Evolutionary conservation across 1,284 basidiomycete genomes (phyloP), one percentile per base, ranked within the genome.

Genomic region (Apiotrichum laibachii): DNA sequence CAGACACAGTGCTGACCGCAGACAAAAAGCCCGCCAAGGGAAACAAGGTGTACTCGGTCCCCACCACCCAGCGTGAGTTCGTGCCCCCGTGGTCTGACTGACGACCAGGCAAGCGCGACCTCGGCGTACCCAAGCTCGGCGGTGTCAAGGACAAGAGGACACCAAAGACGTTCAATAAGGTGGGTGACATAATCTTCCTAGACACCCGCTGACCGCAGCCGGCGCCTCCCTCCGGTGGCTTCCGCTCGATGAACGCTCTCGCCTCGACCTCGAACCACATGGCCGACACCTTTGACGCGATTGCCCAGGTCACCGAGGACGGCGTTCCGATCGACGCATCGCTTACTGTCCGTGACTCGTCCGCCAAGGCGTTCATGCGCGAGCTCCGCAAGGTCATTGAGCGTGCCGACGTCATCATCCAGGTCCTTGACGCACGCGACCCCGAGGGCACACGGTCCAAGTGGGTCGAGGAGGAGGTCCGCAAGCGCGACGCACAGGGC

Each of bases 301-400:
- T 73, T 13, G 74, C 83, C 45, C 81, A 75, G 75, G 76, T 16
- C 42, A 52, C 19, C 42, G 43, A 50, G 19, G 65, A 64, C 50
- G 53, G 61, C 51, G 64, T 69, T 31, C 70, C 51, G 61, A 69
- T 64, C 85, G 85, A 75, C 85, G 87, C 75, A 83, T 89, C 70
- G 68, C 85, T 77, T 22, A 77, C 72, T 13, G 67, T 71, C 16
- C 68, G 73, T 39, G 79, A 81, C 64, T 76, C 76, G 16, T 63
- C 85, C 82, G 61, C 84, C 81, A 70, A 86, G 87, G 76, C 89
- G 85, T 77, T 82, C 88, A 62, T 87, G 85, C 57, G 83, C 83
- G 79, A 81, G 16, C 80, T 99, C 39, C 86, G 92, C 77, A 94
- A 92, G 79, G 94, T 99, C 49, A 88, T 99, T 59, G 92, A 96